Evolutionary conservation across 139 green algal genomes (phyloP).

Genomic region (Pleodorina starrii): DNA sequence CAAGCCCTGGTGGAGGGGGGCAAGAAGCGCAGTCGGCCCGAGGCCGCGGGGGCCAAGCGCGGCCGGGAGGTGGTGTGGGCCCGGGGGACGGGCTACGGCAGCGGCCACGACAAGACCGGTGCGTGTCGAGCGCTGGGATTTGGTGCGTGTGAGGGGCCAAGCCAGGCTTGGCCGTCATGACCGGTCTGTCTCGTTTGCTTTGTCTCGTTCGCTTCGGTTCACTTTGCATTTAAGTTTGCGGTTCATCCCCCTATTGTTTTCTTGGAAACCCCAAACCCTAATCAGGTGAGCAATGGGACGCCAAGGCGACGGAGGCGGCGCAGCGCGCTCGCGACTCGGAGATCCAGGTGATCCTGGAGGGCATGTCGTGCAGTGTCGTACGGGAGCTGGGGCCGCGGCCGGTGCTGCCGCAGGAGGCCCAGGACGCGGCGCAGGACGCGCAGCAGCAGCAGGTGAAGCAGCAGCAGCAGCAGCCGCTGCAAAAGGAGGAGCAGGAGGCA

Average conservation of each 20-base stretch:
- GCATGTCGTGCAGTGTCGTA: constrained; percentile 54
- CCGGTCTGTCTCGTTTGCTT: too few species aligned
- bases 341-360: constrained; percentile 65
- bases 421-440: neutral
- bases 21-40: constrained; percentile 49
- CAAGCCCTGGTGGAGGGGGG: constrained; percentile 45
- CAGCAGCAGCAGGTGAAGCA: neutral
- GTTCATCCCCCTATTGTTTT: too few species aligned
- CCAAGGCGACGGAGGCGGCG: constrained; percentile 65
- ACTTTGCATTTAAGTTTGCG: too few species aligned
- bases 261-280: too few species aligned
- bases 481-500: neutral
- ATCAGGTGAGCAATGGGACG: constrained; percentile 71
- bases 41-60: constrained; percentile 6
- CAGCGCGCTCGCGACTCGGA: constrained; percentile 80
- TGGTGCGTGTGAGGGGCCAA: too few species aligned
- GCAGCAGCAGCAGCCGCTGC: neutral
- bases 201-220: too few species aligned
- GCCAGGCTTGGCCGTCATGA: too few species aligned
- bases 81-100: constrained; percentile 76
- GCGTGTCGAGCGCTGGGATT: neutral
- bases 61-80: constrained; percentile 61
- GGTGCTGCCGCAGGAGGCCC: neutral
- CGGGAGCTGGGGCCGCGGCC: constrained; percentile 41
- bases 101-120: constrained; percentile 22